Evolutionary conservation across 768 basidiomycete species (phyloP).

Genomic region (Polyporus arcularius): DNA sequence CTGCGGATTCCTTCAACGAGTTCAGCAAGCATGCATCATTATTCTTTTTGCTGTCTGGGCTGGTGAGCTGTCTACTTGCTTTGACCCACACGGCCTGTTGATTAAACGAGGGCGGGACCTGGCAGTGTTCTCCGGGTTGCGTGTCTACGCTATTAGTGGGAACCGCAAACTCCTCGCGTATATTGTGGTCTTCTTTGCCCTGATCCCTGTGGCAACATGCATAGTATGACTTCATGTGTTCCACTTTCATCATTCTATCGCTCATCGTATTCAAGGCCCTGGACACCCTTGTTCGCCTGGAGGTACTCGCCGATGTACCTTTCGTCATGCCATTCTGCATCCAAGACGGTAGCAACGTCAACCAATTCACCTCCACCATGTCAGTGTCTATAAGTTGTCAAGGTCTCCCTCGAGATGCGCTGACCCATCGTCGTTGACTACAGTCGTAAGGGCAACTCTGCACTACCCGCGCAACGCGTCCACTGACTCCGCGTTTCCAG

Average conservation of each 20-base stretch:
- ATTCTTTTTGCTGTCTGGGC: not conserved
- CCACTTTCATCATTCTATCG: not conserved
- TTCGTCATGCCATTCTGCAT: too few species aligned
- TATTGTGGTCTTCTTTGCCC: not conserved
- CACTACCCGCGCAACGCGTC: not conserved
- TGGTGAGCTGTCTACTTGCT: not conserved
- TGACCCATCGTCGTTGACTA: not conserved
- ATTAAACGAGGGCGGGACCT: not conserved
- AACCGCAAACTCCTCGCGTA: not conserved
- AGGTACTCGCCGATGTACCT: too few species aligned
- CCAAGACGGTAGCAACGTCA: too few species aligned
- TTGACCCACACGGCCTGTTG: too few species aligned
- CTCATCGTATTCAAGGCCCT: not conserved
- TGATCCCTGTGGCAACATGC: not conserved
- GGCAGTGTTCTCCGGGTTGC: not conserved
- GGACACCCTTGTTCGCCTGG: not conserved
- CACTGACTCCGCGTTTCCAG: not conserved
- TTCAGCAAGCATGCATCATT: not conserved
- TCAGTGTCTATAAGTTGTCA: too few species aligned
- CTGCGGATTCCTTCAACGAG: not conserved
- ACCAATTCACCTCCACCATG: too few species aligned
- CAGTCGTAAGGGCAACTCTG: not conserved
- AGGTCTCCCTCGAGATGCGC: too few species aligned
- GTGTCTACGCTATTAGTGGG: not conserved
- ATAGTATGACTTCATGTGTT: not conserved